Conservation (phyloP, 345 rosid species). For the Gossypium raimondii region DNA sequence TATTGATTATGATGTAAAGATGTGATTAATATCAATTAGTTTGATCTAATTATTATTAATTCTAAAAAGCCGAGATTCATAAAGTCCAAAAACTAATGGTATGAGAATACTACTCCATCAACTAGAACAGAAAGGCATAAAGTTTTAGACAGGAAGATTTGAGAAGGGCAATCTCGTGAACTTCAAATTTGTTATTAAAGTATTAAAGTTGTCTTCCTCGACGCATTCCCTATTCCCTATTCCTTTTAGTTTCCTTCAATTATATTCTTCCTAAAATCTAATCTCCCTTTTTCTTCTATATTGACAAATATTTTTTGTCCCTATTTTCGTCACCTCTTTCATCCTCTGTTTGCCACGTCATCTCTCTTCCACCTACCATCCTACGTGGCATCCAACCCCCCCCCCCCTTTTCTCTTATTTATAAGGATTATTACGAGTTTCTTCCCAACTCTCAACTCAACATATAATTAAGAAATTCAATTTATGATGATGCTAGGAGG, state of each 20-base stretch:
- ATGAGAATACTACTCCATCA: too few species aligned
- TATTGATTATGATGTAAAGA: too few species aligned
- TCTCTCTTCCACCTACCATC: neutral
- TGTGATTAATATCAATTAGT: too few species aligned
- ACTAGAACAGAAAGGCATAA: neutral
- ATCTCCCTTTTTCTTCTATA: neutral
- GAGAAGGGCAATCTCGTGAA: conserved; percentile 4
- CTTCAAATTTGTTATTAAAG: too few species aligned
- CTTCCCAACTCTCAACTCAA: neutral
- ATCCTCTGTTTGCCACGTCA: conserved; percentile 26
- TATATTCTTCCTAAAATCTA: too few species aligned
- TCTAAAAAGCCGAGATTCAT: neutral
- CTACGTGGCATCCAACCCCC: conserved; percentile 29
- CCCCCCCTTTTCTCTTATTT: neutral
- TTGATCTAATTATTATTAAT: too few species aligned
- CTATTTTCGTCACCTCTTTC: neutral
- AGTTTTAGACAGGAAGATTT: neutral
- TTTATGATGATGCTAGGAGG: neutral
- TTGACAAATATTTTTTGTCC: conserved; percentile 8
- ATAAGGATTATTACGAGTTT: neutral
- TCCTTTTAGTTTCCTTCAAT: neutral
- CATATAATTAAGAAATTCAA: too few species aligned
- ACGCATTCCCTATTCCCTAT: neutral
- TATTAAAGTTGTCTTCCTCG: neutral
- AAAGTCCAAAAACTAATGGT: neutral